Percentiles rank a stretch among this genome's conserved stretches.
Evolutionary conservation across 139 green algal genomes (phyloP).

Genomic region (Coelastrella sp.): DNA sequence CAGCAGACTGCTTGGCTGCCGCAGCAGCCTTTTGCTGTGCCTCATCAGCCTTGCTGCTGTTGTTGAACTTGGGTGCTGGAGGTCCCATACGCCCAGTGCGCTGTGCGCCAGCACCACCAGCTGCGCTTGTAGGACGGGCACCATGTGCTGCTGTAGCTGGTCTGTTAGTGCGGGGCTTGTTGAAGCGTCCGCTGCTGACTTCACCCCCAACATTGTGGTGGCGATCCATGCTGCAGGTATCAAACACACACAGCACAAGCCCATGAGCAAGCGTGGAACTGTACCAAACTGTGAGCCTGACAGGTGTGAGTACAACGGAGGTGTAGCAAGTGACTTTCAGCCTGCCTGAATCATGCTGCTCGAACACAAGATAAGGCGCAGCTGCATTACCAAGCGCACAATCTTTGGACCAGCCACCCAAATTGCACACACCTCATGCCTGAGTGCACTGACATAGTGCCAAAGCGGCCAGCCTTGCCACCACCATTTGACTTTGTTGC

Average conservation of each 20-base stretch:
- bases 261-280: no score
- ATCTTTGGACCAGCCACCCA: no score
- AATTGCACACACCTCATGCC: slow-evolving; percentile 28
- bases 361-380: no score
- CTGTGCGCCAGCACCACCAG: background rate
- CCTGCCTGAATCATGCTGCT: background rate
- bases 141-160: background rate
- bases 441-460: slow-evolving; percentile 38
- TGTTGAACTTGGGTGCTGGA: slow-evolving; percentile 15
- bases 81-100: slow-evolving; percentile 7
- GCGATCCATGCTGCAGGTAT: slow-evolving; percentile 26
- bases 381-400: no score
- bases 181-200: slow-evolving; percentile 28
- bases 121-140: no score
- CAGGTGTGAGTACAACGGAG: no score
- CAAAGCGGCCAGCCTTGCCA: background rate
- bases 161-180: background rate
- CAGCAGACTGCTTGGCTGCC: slow-evolving; percentile 26
- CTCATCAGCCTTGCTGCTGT: background rate
- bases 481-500: background rate
- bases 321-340: background rate
- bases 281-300: no score
- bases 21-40: background rate
- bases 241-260: no score
- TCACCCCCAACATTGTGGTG: background rate